Base-by-base conservation (phyloP, 352 stramenopile species). In the Pythium myriotylum region DNA sequence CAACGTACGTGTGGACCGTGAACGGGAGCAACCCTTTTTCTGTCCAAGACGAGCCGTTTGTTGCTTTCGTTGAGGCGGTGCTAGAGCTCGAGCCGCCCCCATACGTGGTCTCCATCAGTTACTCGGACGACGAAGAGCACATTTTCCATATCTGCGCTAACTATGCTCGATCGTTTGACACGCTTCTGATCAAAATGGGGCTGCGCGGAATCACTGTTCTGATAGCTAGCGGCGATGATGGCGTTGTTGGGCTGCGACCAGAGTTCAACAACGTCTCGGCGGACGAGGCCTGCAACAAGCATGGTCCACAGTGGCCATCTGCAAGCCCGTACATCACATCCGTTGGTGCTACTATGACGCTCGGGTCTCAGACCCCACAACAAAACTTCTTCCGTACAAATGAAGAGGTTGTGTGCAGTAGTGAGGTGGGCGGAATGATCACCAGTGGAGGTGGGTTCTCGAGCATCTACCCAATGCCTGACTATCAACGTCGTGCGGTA, bases 111-210 rank as follows among this genome's bases (percentile, higher is more conserved):
- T 97, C 88, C 1, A 95, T 96, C 52, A 94, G 77, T 47, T 97
- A 97, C 58, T 95, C 92, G 9, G 89, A 96, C 61, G 84, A 97
- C 40, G 89, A 97, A 73, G 88, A 96, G 40, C 77, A 92, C 49
- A 92, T 95, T 55, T 95, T 92, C 58, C 73, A 93, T 9, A 67
- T 84, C 20, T 87, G 77, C 2, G 53, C 76, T 3, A 77, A 78
- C 10, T 96, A 95, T 53, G 86, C 95, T 46, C 79, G 76, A 13
- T 73, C 62, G 0, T 86, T 97, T 43, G 91, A 98, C 55, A 77
- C 76, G 1, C 72, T 97, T 48, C 68, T 97, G 7, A 92, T 95
- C 52, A 97, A 98, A 61, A 86, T 96, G 75, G 92, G 86, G 8
- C 33, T 95, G 2, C 82, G 79, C 19, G 92, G 92, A 35, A 92